phyloP scores from a whole-genome alignment of 495 filamentous ascomycete genomes.

The Apodospora peruviana region DNA sequence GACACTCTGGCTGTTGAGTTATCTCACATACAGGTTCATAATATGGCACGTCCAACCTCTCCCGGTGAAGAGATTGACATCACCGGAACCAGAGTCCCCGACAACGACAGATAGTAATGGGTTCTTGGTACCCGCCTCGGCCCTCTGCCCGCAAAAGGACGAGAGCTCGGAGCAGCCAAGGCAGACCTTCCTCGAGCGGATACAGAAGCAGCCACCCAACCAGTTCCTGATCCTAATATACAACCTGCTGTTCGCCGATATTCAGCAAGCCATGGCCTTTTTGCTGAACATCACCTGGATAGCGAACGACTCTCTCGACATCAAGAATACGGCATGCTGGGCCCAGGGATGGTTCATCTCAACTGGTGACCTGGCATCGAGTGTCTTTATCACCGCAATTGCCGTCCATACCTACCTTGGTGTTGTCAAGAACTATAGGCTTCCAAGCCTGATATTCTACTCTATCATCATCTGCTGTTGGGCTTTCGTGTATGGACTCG shows the following conservation, averaged over 20 bases:
- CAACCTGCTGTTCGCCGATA: slow-evolving; percentile 68
- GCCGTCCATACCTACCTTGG: slow-evolving; percentile 63
- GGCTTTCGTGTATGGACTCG: slow-evolving; percentile 53
- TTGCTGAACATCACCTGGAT: slow-evolving; percentile 61
- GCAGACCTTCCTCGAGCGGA: slow-evolving; percentile 8
- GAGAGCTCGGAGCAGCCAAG: neutral
- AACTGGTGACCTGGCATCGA: slow-evolving; percentile 62
- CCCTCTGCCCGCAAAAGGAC: slow-evolving; percentile 16
- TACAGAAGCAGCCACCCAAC: slow-evolving; percentile 40
- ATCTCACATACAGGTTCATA: slow-evolving; percentile 53
- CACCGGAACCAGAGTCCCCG: slow-evolving; percentile 15
- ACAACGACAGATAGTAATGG: slow-evolving; percentile 16
- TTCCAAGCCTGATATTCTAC: slow-evolving; percentile 50
- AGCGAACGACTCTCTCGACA: slow-evolving; percentile 45
- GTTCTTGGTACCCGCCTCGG: slow-evolving; percentile 18
- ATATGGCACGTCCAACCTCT: slow-evolving; percentile 39
- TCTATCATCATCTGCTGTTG: slow-evolving; percentile 45
- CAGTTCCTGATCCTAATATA: slow-evolving; percentile 71
- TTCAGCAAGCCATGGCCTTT: slow-evolving; percentile 68
- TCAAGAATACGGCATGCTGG: slow-evolving; percentile 56
- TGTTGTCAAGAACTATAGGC: slow-evolving; percentile 52
- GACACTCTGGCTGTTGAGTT: slow-evolving; percentile 44
- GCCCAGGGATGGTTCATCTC: slow-evolving; percentile 68
- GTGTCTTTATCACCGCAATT: slow-evolving; percentile 64
- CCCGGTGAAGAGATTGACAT: slow-evolving; percentile 9